Evolutionary conservation across 73 alveolate species (phyloP).

Genomic region (Uronychia binucleata): DNA sequence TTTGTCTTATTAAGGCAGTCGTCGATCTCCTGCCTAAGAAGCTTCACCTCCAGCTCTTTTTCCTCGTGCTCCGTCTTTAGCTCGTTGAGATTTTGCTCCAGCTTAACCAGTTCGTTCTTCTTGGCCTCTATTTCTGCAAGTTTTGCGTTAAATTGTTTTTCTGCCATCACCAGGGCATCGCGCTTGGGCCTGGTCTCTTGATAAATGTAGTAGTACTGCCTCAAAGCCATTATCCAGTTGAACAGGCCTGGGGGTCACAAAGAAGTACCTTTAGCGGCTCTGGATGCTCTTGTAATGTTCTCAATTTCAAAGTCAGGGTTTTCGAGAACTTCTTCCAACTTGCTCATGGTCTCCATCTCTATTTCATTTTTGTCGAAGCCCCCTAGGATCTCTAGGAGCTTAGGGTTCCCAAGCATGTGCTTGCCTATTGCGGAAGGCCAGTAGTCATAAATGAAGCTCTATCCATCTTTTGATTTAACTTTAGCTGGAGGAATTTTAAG

Average conservation of each 20-base stretch:
- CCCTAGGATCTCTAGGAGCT: conserved; percentile 59
- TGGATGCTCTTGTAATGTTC: conserved; percentile 66
- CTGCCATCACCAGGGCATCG: conserved; percentile 95
- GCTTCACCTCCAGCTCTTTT: conserved; percentile 27
- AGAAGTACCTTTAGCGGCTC: conserved; percentile 62
- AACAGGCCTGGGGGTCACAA: conserved; percentile 46
- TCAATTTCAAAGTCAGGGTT: conserved; percentile 68
- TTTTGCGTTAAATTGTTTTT: conserved; percentile 84
- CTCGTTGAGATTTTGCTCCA: conserved; percentile 12
- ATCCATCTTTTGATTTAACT: conserved; percentile 28
- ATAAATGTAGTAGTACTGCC: conserved; percentile 38
- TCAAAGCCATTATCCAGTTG: conserved; percentile 79
- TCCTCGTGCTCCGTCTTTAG: conserved; percentile 27
- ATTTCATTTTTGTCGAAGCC: conserved; percentile 50
- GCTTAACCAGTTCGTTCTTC: conserved; percentile 40
- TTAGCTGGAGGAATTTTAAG: conserved; percentile 53
- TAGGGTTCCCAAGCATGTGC: conserved; percentile 64
- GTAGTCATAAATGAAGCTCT: conserved; percentile 19
- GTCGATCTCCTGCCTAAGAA: conserved; percentile 26
- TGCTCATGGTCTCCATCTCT: conserved; percentile 29
- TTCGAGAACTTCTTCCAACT: conserved; percentile 48
- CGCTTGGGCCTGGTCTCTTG: conserved; percentile 72
- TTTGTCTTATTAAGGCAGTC: conserved; percentile 38
- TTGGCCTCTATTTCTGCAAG: conserved; percentile 64
- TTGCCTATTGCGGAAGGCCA: conserved; percentile 56